phyloP scores from a whole-genome alignment of 1,139 yeast species.

The Pichia sp. region DNA sequence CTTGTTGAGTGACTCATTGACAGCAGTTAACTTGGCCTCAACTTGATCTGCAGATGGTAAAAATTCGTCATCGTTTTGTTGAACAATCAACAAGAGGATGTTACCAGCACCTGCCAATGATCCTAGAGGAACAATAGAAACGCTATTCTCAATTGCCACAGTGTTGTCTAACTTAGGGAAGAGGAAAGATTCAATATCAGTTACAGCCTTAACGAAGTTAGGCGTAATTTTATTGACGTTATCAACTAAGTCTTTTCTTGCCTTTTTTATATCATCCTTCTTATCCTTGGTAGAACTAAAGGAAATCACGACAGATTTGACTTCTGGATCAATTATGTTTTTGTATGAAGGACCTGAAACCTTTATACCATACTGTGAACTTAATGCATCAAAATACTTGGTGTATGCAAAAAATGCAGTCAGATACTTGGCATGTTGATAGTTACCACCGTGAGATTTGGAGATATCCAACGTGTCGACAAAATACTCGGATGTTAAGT shows the following conservation, averaged over 20 bases:
- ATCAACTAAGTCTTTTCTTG: slow-evolving; percentile 66
- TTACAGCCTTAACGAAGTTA: slow-evolving; percentile 50
- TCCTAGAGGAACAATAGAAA: slow-evolving; percentile 54
- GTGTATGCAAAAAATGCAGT: slow-evolving; percentile 60
- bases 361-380: slow-evolving; percentile 45
- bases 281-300: slow-evolving; percentile 36
- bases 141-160: slow-evolving; percentile 46
- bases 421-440: slow-evolving; percentile 68
- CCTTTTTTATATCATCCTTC: slow-evolving; percentile 38
- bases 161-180: slow-evolving; percentile 46
- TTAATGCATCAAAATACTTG: slow-evolving; percentile 44
- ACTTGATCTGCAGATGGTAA: slow-evolving; percentile 48
- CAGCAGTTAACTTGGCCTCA: slow-evolving; percentile 42
- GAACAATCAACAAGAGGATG: slow-evolving; percentile 40
- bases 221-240: slow-evolving; percentile 74
- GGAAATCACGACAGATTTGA: slow-evolving; percentile 34
- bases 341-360: slow-evolving; percentile 52
- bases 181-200: slow-evolving; percentile 70
- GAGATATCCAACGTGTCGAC: slow-evolving; percentile 76
- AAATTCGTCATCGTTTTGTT: slow-evolving; percentile 47
- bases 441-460: slow-evolving; percentile 79
- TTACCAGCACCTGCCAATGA: slow-evolving; percentile 38
- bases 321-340: slow-evolving; percentile 34
- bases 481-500: slow-evolving; percentile 49
- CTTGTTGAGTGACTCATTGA: slow-evolving; percentile 46